phyloP scores from a whole-genome alignment of 495 filamentous ascomycete genomes.

The Aspergillus ellipticus region DNA sequence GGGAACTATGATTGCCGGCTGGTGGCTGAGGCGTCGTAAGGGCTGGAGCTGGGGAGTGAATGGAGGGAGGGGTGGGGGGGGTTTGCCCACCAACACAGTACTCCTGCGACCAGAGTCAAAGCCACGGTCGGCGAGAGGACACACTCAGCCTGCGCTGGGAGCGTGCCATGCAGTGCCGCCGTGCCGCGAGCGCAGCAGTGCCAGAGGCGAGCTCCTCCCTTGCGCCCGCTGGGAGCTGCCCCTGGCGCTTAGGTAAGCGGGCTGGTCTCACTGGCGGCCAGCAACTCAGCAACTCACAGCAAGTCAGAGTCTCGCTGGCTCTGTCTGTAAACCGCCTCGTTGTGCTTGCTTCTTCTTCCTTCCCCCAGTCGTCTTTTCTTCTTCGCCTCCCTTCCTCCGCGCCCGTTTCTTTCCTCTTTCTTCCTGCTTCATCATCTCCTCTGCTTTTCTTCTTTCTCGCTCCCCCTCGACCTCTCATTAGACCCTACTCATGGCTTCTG shows the following conservation, averaged over 20 bases:
- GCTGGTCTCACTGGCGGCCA: background rate
- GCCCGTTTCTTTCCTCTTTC: constrained; percentile 22
- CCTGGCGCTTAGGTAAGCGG: constrained; percentile 15
- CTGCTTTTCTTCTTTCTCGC: constrained; percentile 18
- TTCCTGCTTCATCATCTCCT: constrained; percentile 18
- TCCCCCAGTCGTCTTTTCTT: constrained; percentile 10
- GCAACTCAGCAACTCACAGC: no score
- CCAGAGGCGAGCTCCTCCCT: no score
- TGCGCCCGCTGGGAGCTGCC: constrained; percentile 1
- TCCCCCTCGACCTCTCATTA: constrained; percentile 16
- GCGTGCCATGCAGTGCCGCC: no score
- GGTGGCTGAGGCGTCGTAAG: background rate
- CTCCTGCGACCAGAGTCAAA: no score
- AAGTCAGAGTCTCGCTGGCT: constrained; percentile 6
- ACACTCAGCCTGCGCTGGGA: no score
- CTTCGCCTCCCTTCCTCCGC: constrained; percentile 19
- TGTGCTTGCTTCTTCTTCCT: constrained; percentile 13
- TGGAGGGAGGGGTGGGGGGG: no score
- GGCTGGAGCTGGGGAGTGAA: background rate
- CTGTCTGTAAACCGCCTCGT: constrained; percentile 10
- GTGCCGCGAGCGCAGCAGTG: no score
- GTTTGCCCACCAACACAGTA: background rate
- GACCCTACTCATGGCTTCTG: constrained; percentile 49
- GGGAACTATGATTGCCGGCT: no score
- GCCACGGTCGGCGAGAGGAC: no score